Conservation (phyloP, 2,329 filamentous ascomycete genomes). For the Diaporthe caulivora region DNA sequence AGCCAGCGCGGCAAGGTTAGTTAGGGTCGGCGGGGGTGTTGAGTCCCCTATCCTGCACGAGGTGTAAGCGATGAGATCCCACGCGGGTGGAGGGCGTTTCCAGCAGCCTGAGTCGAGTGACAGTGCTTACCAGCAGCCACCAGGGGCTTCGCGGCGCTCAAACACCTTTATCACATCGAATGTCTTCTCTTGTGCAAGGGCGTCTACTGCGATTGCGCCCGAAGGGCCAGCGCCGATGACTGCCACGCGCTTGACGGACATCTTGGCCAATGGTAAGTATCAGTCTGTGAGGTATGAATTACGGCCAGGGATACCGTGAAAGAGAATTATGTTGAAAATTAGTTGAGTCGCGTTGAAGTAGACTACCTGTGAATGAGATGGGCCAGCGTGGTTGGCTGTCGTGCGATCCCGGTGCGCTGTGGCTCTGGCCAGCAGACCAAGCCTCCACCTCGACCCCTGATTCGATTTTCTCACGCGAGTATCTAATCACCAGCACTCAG, state of each 20-base stretch:
- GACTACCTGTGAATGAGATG: background rate
- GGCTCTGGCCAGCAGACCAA: background rate
- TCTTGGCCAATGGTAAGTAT: background rate
- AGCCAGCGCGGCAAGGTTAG: slow-evolving; percentile 60
- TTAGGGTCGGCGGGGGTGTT: slow-evolving; percentile 53
- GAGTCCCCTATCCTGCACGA: slow-evolving; percentile 57
- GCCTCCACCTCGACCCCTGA: background rate
- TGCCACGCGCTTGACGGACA: slow-evolving; percentile 55
- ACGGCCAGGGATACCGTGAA: too few species aligned
- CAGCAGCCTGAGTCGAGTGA: too few species aligned
- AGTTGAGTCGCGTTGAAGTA: background rate
- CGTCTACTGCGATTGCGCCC: slow-evolving; percentile 69
- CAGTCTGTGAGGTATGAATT: background rate
- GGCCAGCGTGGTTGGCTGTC: background rate
- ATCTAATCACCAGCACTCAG: background rate
- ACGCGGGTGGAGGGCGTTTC: background rate
- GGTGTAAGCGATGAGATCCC: background rate
- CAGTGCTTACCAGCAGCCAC: slow-evolving; percentile 65
- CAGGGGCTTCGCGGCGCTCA: slow-evolving; percentile 66
- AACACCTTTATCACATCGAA: slow-evolving; percentile 71
- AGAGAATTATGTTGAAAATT: background rate
- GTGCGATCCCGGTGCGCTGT: background rate
- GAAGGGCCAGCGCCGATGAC: slow-evolving; percentile 70
- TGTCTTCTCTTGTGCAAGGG: slow-evolving; percentile 64
- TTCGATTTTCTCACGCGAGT: too few species aligned